Base-by-base conservation (phyloP, 2,329 filamentous ascomycete species). In the Byssochlamys sp. region DNA sequence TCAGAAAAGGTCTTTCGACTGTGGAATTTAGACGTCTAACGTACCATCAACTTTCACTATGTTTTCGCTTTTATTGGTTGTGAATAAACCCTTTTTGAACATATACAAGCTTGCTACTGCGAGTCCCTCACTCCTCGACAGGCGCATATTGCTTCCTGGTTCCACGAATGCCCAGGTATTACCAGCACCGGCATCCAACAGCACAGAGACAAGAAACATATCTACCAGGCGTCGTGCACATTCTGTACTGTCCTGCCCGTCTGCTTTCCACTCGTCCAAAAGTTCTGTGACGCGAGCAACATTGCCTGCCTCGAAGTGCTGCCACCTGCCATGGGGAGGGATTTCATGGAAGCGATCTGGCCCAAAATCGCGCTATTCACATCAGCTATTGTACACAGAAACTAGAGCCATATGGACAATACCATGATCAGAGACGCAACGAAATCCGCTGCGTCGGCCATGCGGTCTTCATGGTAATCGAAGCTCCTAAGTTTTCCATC, bases 221-320 rank as follows among this genome's bases (percentile, higher is more conserved):
- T 86, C 84, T 51, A 84, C 76, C 19, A 85, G 68, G 0, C 81
- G 76, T 2, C 82, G 78, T 0, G 79, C 78, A 3, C 76, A 66
- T 59, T 83, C 81, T 0, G 69, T 60, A 1, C 73, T 70, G 55
- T 82, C 78, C 45, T 68, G 66, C 1, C 69, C 69, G 0, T 73
- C 69, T 2, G 63, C 65, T 2, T 77, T 69, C 81, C 81, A 82
- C 50, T 73, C 65, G 26, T 74, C 64, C 2, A 80, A 68, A 2
- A 83, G 65, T 5, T 72, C 66, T 5, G 73, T 69, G 6, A 84
- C 69, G 33, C 83, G 80, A 45, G 77, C 71, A 28, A 80, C 70
- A 12, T 75, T 76, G 9, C 82, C 82, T 45, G 84, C 78, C 12
- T 84, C 79, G 61, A 85, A 85, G 69, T 86, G 83, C 65, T 85